Conservation (phyloP, 148 eudicot genomes). For the Silene conica region DNA sequence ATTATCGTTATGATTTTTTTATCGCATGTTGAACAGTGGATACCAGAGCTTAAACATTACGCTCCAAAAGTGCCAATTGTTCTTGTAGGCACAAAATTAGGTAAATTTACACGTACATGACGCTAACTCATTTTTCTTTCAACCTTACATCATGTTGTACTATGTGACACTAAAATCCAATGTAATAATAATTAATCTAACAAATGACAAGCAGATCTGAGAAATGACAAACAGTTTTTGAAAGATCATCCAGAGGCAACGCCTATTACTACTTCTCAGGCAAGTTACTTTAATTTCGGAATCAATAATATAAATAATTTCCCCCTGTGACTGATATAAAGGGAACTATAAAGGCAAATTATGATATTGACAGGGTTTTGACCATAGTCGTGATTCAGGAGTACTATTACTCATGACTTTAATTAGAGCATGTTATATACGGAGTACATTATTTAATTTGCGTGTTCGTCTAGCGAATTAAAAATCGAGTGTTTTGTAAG, state of each 20-base stretch:
- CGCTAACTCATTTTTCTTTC: too few relatives aligned
- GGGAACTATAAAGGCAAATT: too few relatives aligned
- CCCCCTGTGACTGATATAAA: too few relatives aligned
- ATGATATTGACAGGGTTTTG: too few relatives aligned
- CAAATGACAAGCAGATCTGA: constrained; percentile 34
- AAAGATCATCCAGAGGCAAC: constrained; percentile 52
- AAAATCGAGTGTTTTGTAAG: neutral
- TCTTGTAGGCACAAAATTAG: constrained; percentile 62
- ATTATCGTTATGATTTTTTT: neutral
- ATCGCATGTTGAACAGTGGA: constrained; percentile 39
- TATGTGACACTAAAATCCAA: too few relatives aligned
- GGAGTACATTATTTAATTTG: too few relatives aligned
- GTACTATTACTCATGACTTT: too few relatives aligned
- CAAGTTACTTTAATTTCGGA: constrained; percentile 8
- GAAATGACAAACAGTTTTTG: constrained; percentile 51
- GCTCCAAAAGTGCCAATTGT: constrained; percentile 59
- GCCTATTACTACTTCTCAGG: constrained; percentile 54
- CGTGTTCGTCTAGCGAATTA: too few relatives aligned
- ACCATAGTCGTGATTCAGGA: too few relatives aligned
- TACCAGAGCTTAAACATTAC: constrained; percentile 60
- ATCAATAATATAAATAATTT: too few relatives aligned
- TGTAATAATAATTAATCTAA: neutral
- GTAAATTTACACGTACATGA: constrained; percentile 25
- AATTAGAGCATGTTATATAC: too few relatives aligned
- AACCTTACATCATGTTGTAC: too few relatives aligned